Percentiles rank a stretch among this genome's conserved stretches.
phyloP scores from a whole-genome alignment of 2,329 filamentous ascomycete species.

The Paradendryphiella salina region DNA sequence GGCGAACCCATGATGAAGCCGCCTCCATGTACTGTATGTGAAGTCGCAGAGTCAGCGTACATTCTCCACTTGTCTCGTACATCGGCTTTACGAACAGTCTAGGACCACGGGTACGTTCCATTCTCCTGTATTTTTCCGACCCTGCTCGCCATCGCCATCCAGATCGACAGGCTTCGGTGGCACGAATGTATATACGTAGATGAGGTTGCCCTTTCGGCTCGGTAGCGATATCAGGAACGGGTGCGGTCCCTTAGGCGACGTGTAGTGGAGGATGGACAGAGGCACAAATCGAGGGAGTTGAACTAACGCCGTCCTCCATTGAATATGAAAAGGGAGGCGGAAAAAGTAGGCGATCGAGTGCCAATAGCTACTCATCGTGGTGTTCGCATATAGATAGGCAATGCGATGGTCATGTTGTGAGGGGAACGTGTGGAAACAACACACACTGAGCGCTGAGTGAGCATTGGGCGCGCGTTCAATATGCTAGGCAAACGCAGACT shows the following conservation, averaged over 20 bases:
- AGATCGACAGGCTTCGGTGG: constrained; percentile 43
- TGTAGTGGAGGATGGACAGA: constrained; percentile 44
- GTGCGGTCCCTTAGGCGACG: constrained; percentile 48
- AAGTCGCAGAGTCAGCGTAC: constrained; percentile 10
- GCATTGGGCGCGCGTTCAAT: constrained; percentile 2
- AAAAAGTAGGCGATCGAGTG: constrained; percentile 44
- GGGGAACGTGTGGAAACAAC: not conserved
- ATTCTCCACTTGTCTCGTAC: not conserved
- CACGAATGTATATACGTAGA: constrained; percentile 50
- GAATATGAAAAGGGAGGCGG: constrained; percentile 34
- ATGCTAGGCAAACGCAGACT: constrained; percentile 5
- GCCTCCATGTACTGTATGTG: constrained; percentile 30
- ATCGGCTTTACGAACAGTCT: constrained; percentile 37
- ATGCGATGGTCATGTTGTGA: constrained; percentile 5
- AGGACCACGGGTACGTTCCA: constrained; percentile 48
- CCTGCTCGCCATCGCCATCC: constrained; percentile 26
- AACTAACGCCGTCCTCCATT: constrained; percentile 46
- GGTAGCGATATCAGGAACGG: constrained; percentile 49
- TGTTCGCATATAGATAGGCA: not conserved
- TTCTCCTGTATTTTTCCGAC: constrained; percentile 27
- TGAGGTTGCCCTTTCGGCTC: constrained; percentile 44
- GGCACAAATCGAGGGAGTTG: constrained; percentile 47
- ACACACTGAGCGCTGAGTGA: constrained; percentile 9
- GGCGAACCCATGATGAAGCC: constrained; percentile 51
- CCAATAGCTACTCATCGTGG: constrained; percentile 38